These are phyloP conservation scores for Murraya paniculata DNA, from an alignment of 345 rosid species.

Conservation along the genomic window DNA sequence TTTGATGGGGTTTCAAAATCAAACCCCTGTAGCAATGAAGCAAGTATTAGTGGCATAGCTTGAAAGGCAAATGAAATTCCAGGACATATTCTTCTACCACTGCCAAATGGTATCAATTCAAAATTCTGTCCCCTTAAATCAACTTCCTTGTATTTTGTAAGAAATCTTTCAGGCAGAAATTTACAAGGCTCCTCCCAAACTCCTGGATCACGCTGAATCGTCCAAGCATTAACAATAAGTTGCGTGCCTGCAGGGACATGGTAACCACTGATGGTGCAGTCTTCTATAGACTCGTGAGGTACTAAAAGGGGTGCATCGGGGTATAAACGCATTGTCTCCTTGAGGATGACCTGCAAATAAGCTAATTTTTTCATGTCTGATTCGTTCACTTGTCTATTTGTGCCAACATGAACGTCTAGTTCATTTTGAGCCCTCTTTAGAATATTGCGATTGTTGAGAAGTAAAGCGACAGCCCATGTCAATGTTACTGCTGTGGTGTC, in stretches of 20 bases:
- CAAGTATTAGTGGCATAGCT: slow-evolving; percentile 25
- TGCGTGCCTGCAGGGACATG: slow-evolving; percentile 35
- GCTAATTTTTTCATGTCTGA: too few relatives aligned
- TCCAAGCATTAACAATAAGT: slow-evolving; percentile 23
- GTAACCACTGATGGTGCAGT: slow-evolving; percentile 26
- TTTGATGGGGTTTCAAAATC: neutral
- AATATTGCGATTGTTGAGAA: slow-evolving; percentile 33
- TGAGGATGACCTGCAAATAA: too few relatives aligned
- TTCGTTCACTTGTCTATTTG: slow-evolving; percentile 9
- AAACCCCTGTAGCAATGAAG: slow-evolving; percentile 14
- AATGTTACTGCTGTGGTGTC: slow-evolving; percentile 21
- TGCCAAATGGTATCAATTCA: too few relatives aligned
- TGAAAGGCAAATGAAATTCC: neutral
- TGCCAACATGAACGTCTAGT: slow-evolving; percentile 30
- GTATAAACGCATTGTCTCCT: too few relatives aligned
- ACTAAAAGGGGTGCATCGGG: too few relatives aligned
- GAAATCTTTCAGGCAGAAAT: slow-evolving; percentile 40
- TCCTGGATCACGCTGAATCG: slow-evolving; percentile 33
- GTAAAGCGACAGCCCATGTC: slow-evolving; percentile 41
- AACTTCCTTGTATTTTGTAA: slow-evolving; percentile 25
- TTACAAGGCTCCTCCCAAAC: slow-evolving; percentile 33
- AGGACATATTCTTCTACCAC: too few relatives aligned
- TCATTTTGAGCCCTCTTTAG: slow-evolving; percentile 27
- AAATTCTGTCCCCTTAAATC: slow-evolving; percentile 29
- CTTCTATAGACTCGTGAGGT: too few relatives aligned